Conservation (phyloP, 2,329 filamentous ascomycete species). For the Daldinia eschscholtzii region DNA sequence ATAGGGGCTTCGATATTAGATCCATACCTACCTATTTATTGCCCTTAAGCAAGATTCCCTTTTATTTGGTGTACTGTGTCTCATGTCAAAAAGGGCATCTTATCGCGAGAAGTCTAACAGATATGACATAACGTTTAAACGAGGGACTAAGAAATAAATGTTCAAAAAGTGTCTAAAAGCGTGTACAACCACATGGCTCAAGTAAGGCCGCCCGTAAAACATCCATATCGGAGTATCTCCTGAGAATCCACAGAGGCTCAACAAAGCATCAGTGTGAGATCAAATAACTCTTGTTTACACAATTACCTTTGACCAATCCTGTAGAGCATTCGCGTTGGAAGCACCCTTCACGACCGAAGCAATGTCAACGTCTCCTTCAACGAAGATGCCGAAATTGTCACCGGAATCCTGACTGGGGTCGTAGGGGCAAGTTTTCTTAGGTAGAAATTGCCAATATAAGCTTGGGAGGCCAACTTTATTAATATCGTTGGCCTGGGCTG, state of each 20-base stretch:
- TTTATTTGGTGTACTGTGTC: neutral
- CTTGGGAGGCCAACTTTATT: constrained; percentile 50
- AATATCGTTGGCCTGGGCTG: constrained; percentile 49
- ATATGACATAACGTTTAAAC: neutral
- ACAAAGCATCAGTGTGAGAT: neutral
- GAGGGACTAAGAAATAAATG: neutral
- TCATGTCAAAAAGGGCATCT: neutral
- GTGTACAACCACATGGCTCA: neutral
- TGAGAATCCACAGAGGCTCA: neutral
- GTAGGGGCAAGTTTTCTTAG: constrained; percentile 44
- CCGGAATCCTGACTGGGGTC: constrained; percentile 41
- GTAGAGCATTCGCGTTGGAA: constrained; percentile 33
- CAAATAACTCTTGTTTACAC: constrained; percentile 9
- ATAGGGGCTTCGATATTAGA: neutral
- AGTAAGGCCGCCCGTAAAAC: neutral
- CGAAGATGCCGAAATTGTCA: constrained; percentile 47
- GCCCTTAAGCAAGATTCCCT: neutral
- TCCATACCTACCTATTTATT: neutral
- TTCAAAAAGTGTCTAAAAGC: neutral
- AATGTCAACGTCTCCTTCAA: constrained; percentile 38
- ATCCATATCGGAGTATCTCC: neutral
- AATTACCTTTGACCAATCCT: constrained; percentile 41
- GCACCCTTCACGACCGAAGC: constrained; percentile 37
- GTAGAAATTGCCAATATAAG: constrained; percentile 54
- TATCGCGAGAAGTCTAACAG: neutral